These are phyloP conservation scores for Fusarium albidum DNA, from an alignment of 2,329 filamentous ascomycete genomes.

Conservation along the genomic window DNA sequence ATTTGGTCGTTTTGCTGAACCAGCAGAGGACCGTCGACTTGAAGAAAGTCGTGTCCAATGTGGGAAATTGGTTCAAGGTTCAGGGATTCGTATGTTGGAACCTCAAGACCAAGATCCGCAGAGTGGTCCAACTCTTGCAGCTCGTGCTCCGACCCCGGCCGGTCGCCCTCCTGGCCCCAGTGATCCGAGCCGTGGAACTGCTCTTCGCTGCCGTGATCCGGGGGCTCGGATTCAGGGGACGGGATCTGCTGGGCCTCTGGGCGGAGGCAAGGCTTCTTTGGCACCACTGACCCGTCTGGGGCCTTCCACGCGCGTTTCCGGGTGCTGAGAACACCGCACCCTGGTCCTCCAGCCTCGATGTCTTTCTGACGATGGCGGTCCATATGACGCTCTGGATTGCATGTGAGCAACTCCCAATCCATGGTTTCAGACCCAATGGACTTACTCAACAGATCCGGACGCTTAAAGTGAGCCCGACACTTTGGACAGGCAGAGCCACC, in stretches of 20 bases:
- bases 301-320: slow-evolving; percentile 65
- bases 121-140: background rate
- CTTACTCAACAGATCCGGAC: slow-evolving; percentile 58
- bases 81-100: slow-evolving; percentile 5
- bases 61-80: background rate
- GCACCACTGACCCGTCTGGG: slow-evolving; percentile 60
- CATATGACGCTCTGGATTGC: slow-evolving; percentile 68
- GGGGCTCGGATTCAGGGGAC: slow-evolving; percentile 9
- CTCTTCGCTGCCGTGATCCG: slow-evolving; percentile 14
- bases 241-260: slow-evolving; percentile 14
- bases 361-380: slow-evolving; percentile 61
- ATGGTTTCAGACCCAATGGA: too few relatives aligned
- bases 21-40: too few relatives aligned
- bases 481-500: slow-evolving; percentile 64
- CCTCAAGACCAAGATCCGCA: background rate
- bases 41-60: background rate
- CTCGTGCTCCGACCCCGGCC: background rate
- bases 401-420: too few relatives aligned
- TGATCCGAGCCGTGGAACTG: background rate
- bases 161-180: background rate
- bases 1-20: background rate
- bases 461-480: slow-evolving; percentile 68
- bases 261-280: slow-evolving; percentile 43
- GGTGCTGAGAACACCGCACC: slow-evolving; percentile 59
- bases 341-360: slow-evolving; percentile 61